These are phyloP conservation scores for Bonia amplexicaulis DNA, from an alignment of 176 grass and related monocot species.

Conservation along the genomic window DNA sequence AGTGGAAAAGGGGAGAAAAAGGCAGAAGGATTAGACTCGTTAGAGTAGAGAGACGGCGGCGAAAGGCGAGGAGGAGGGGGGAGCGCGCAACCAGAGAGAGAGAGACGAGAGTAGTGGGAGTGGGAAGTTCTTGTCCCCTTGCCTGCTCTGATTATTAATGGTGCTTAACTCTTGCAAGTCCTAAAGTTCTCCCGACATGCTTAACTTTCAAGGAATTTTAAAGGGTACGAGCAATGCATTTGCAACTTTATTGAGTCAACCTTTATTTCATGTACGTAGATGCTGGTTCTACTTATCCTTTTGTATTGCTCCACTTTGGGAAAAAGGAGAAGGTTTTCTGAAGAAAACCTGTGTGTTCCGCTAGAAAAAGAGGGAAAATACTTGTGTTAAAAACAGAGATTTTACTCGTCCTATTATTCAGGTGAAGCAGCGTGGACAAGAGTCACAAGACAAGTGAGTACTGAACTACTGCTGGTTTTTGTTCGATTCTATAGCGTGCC, in stretches of 20 bases:
- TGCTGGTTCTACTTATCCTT: background rate
- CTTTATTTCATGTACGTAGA: background rate
- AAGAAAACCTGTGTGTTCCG: background rate
- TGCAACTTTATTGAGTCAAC: background rate
- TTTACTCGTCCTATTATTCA: too few species aligned
- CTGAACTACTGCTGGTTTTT: background rate
- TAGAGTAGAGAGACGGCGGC: conserved; percentile 31
- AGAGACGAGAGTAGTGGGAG: background rate
- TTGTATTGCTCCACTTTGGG: background rate
- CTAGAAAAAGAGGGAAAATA: background rate
- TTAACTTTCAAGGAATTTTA: conserved; percentile 25
- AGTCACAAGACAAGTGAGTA: too few species aligned
- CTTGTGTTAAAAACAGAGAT: background rate
- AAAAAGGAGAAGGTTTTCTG: background rate
- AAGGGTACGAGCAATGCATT: conserved; percentile 20
- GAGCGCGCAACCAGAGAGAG: background rate
- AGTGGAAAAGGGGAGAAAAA: conserved; percentile 15
- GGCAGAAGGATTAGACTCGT: background rate
- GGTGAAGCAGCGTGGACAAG: too few species aligned
- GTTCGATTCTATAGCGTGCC: background rate
- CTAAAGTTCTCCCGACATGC: conserved; percentile 10
- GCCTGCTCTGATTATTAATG: conserved; percentile 21
- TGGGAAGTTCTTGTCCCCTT: background rate
- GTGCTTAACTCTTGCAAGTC: background rate
- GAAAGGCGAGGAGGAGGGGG: conserved; percentile 28